Base-by-base conservation (phyloP, 1,139 yeast genomes). In the Suhomyces bolitotheri region DNA sequence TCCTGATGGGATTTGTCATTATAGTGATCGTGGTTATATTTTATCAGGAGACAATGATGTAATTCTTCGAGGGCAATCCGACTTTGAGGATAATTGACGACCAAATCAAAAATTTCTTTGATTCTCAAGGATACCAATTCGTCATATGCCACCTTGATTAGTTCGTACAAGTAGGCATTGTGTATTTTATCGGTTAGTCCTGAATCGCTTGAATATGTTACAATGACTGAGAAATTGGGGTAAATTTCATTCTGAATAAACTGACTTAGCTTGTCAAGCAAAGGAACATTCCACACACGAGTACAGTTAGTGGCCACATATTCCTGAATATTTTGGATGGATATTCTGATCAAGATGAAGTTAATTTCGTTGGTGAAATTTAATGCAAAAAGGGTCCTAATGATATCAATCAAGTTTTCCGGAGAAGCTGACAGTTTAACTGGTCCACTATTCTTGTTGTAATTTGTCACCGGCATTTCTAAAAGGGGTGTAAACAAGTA, bases 21-120 rank as follows among this genome's bases (percentile, higher is more conserved):
- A 21, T 45, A 40, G 26, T 39, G 43, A 13, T 45, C 45, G 20
- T 40, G 49, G 31, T 45, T 49, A 16, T 45, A 45, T 29, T 56
- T 55, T 29, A 52, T 53, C 52, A 53, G 56, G 39, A 77, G 46
- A 49, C 82, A 71, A 33, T 64, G 60, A 48, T 76, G 76, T 25
- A 90, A 58, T 50, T 90, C 97, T 17, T 68, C 60, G 15, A 90
- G 58, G 0, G 92, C 84, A 2, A 72, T 66, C 17, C 54, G 54
- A 1, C 94, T 78, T 2, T 55, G 47, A 0, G 96, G 95, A 49
- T 64, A 86, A 16, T 64, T 62, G 3, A 65, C 53, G 1, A 86
- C 78, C 27, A 89, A 73, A 16, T 77, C 79, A 51, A 75, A 86
- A 13, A 86, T 73, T 53, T 90, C 95, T 1, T 56, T 50, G 1